Percentiles rank a stretch among this genome's conserved stretches.
Evolutionary conservation across 2,329 filamentous ascomycete species (phyloP).

Genomic region (Mycogone perniciosa): DNA sequence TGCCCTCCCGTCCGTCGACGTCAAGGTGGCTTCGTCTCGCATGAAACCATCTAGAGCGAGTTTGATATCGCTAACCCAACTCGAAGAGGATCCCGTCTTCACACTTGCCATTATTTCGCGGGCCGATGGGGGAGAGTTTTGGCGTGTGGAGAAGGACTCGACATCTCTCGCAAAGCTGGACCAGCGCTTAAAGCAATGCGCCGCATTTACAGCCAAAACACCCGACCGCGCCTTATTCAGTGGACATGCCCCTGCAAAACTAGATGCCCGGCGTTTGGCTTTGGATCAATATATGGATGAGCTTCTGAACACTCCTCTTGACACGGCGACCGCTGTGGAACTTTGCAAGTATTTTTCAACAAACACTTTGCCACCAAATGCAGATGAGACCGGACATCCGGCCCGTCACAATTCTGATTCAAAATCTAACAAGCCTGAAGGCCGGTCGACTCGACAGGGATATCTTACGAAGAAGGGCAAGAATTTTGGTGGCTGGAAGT

Average conservation of each 20-base stretch:
- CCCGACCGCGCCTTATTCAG: conserved; percentile 84
- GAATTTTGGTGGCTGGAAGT: conserved; percentile 99
- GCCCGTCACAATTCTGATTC: conserved; percentile 3
- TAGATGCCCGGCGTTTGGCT: conserved; percentile 77
- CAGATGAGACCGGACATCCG: conserved; percentile 44
- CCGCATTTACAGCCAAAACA: conserved; percentile 65
- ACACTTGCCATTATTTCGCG: conserved; percentile 80
- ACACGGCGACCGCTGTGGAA: conserved; percentile 67
- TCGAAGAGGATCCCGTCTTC: conserved; percentile 91
- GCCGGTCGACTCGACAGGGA: conserved; percentile 69
- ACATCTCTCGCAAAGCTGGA: conserved; percentile 76
- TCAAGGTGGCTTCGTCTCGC: conserved; percentile 88
- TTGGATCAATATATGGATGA: conserved; percentile 82
- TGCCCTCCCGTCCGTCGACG: conserved; percentile 75
- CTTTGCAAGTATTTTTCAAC: conserved; percentile 83
- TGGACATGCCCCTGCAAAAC: conserved; percentile 86
- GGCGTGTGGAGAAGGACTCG: conserved; percentile 91
- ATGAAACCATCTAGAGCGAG: conserved; percentile 87
- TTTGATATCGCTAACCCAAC: conserved; percentile 68
- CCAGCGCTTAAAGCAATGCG: conserved; percentile 67
- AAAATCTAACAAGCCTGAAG: conserved; percentile 47
- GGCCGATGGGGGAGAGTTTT: conserved; percentile 70
- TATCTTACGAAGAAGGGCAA: conserved; percentile 96
- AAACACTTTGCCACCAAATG: conserved; percentile 55
- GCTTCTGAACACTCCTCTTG: conserved; percentile 75